Conservation (phyloP, 2,329 filamentous ascomycete species). For the Colletotrichum sojae region DNA sequence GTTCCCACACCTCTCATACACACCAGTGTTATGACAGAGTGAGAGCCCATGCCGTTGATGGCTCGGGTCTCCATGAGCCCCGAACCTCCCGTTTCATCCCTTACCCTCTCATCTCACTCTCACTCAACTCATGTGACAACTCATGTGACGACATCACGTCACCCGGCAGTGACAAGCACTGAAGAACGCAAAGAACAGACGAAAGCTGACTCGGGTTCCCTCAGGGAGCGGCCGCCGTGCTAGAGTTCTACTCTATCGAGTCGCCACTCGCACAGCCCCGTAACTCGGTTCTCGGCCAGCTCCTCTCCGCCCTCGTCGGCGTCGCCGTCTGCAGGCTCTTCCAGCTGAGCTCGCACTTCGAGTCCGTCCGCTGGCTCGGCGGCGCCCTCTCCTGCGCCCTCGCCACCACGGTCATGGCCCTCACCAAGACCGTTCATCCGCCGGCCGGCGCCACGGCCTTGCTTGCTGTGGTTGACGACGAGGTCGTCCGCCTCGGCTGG, state of each 20-base stretch:
- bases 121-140: neutral
- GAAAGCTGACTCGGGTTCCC: conserved; percentile 4
- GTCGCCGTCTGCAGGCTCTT: conserved; percentile 77
- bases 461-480: conserved; percentile 73
- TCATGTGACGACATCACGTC: conserved; percentile 24
- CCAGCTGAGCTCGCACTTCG: conserved; percentile 60
- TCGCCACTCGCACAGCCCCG: conserved; percentile 82
- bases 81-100: neutral
- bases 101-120: neutral
- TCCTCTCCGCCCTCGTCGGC: conserved; percentile 73
- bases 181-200: conserved; percentile 1
- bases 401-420: conserved; percentile 74
- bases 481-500: conserved; percentile 75
- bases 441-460: conserved; percentile 82
- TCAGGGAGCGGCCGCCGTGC: conserved; percentile 81
- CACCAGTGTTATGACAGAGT: conserved; percentile 18
- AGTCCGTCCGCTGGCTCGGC: conserved; percentile 73
- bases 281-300: conserved; percentile 77
- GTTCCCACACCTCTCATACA: conserved; percentile 37
- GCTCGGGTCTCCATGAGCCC: conserved; percentile 7
- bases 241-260: conserved; percentile 80
- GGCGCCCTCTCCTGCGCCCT: conserved; percentile 76
- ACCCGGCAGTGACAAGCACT: conserved; percentile 10
- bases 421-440: conserved; percentile 81
- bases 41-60: neutral